phyloP scores from a whole-genome alignment of 352 stramenopile genomes.

The Peronospora belbahrii region DNA sequence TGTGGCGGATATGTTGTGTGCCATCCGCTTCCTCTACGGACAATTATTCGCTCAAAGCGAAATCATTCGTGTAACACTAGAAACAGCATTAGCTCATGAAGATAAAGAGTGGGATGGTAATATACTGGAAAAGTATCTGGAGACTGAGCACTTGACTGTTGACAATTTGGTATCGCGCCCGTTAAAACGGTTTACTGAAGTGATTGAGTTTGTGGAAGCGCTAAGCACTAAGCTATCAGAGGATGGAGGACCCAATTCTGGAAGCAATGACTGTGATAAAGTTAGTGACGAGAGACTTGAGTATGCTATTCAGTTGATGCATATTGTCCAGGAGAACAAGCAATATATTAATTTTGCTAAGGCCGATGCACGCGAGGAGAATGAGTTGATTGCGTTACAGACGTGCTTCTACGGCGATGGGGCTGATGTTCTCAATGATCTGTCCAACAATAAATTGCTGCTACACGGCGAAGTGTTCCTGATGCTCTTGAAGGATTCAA shows the following conservation, averaged over 20 bases:
- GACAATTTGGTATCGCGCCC: constrained; percentile 17
- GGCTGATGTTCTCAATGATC: constrained; percentile 17
- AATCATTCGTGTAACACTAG: constrained; percentile 7
- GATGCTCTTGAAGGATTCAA: not conserved
- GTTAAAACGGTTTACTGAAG: constrained; percentile 22
- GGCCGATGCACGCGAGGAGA: constrained; percentile 20
- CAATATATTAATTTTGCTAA: constrained; percentile 25
- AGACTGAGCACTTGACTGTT: constrained; percentile 13
- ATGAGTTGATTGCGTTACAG: constrained; percentile 29
- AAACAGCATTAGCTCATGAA: not conserved
- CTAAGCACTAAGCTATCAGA: constrained; percentile 22
- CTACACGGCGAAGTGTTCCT: constrained; percentile 26
- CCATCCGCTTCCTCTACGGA: constrained; percentile 22
- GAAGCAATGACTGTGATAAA: constrained; percentile 5
- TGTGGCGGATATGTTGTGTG: constrained; percentile 22
- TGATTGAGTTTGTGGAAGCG: constrained; percentile 29
- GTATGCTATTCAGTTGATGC: constrained; percentile 19
- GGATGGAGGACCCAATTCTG: not conserved
- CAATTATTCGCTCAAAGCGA: constrained; percentile 18
- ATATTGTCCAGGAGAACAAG: constrained; percentile 26
- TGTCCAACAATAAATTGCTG: constrained; percentile 27
- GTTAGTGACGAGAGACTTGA: constrained; percentile 6
- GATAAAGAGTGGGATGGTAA: constrained; percentile 3
- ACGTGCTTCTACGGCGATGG: constrained; percentile 18
- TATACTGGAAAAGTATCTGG: constrained; percentile 19